phyloP scores from a whole-genome alignment of 257 asterid species.

The Henckelia pumila region DNA sequence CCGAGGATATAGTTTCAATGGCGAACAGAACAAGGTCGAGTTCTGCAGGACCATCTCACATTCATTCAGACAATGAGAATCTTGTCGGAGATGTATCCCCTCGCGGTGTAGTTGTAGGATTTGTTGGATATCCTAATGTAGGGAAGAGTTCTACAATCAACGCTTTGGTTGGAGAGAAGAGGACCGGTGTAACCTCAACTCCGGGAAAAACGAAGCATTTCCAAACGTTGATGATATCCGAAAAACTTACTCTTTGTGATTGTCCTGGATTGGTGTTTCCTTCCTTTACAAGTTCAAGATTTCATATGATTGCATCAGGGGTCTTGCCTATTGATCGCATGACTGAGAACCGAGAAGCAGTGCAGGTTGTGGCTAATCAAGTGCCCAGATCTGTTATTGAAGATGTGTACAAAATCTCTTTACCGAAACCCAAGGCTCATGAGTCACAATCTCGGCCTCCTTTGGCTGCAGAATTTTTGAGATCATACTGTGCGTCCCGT shows the following conservation, averaged over 20 bases:
- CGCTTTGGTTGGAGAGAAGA: conserved; percentile 91
- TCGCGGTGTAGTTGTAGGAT: conserved; percentile 70
- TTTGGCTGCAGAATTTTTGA: conserved; percentile 63
- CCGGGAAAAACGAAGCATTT: conserved; percentile 98
- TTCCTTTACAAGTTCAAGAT: conserved; percentile 94
- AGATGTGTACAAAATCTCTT: conserved; percentile 60
- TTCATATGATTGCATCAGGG: conserved; percentile 96
- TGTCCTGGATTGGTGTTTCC: conserved; percentile 99
- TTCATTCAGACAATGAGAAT: conserved; percentile 32
- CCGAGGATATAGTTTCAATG: conserved; percentile 71
- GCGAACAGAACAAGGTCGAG: conserved; percentile 37
- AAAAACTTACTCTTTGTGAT: conserved; percentile 86
- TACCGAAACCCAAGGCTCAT: conserved; percentile 86
- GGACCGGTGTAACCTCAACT: conserved; percentile 96
- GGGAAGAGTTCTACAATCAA: conserved; percentile 99
- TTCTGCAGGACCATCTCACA: conserved; percentile 23
- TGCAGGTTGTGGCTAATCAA: conserved; percentile 85
- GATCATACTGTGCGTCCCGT: conserved; percentile 86
- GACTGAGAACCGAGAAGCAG: conserved; percentile 89
- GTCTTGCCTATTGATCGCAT: conserved; percentile 88
- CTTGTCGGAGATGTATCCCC: conserved; percentile 21
- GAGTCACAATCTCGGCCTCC: conserved; percentile 79
- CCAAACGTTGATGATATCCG: conserved; percentile 89
- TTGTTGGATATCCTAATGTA: conserved; percentile 96
- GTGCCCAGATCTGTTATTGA: conserved; percentile 72